phyloP scores from a whole-genome alignment of 306 rosid species.

The Begonia loranthoides region DNA sequence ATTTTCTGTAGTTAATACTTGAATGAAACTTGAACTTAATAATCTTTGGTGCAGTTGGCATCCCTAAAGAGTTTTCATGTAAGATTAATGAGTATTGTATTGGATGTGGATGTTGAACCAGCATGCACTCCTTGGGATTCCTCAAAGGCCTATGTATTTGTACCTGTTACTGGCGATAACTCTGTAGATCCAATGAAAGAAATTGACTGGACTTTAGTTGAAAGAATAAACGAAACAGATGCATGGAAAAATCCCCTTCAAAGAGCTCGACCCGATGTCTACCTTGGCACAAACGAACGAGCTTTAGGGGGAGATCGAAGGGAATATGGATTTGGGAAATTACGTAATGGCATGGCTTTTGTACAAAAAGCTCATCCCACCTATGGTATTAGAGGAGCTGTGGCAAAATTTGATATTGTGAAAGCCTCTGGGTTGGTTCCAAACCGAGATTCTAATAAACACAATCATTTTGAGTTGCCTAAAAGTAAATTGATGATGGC shows the following conservation, averaged over 20 bases:
- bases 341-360: conserved; percentile 93
- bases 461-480: conserved; percentile 22
- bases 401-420: conserved; percentile 93
- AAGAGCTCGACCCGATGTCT: conserved; percentile 98
- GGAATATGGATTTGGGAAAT: conserved; percentile 87
- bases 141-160: conserved; percentile 89
- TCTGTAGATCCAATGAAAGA: conserved; percentile 59
- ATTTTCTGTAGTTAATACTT: conserved; percentile 16
- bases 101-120: conserved; percentile 99
- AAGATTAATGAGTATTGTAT: conserved; percentile 92
- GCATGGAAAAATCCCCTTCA: conserved; percentile 99
- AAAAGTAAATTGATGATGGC: conserved; percentile 79
- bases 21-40: conserved; percentile 12
- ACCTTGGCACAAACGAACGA: conserved; percentile 98
- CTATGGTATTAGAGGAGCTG: conserved; percentile 98
- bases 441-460: conserved; percentile 31
- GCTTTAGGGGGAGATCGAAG: conserved; percentile 96
- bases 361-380: conserved; percentile 97
- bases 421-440: conserved; percentile 95
- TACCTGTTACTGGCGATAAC: conserved; percentile 81
- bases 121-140: conserved; percentile 99
- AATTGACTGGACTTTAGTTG: conserved; percentile 92
- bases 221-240: conserved; percentile 51
- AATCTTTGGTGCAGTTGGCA: conserved; percentile 48
- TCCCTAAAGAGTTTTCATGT: conserved; percentile 95